Evolutionary conservation across 306 rosid genomes (phyloP).

Genomic region (Medicago ruthenica): DNA sequence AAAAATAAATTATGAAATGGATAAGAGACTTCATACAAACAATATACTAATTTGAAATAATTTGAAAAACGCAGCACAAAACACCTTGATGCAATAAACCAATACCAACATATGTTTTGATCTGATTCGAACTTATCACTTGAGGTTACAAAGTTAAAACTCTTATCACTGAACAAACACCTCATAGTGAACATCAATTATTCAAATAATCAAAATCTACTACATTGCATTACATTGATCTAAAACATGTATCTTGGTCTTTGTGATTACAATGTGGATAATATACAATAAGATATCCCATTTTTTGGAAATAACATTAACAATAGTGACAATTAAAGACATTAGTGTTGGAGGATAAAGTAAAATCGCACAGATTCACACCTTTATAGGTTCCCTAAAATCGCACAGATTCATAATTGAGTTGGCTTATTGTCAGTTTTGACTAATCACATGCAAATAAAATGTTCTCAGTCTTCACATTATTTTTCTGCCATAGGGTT

Average conservation of each 20-base stretch:
- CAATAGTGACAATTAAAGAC: slow-evolving; percentile 1
- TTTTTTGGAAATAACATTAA: slow-evolving; percentile 3
- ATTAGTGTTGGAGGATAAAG: not conserved
- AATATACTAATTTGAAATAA: not conserved
- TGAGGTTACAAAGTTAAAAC: not conserved
- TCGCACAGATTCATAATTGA: slow-evolving; percentile 31
- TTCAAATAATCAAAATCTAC: not conserved
- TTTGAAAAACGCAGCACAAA: not conserved
- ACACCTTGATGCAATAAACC: not conserved
- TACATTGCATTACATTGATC: not conserved
- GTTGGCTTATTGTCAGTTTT: slow-evolving; percentile 40
- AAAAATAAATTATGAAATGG: not conserved
- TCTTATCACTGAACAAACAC: not conserved
- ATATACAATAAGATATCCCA: not conserved
- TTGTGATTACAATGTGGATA: not conserved
- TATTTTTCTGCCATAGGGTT: slow-evolving; percentile 41
- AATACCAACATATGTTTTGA: not conserved
- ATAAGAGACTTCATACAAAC: not conserved
- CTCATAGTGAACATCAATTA: not conserved
- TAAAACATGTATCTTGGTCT: not conserved
- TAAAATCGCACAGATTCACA: not conserved
- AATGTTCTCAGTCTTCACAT: slow-evolving; percentile 19
- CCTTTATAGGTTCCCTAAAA: slow-evolving; percentile 18
- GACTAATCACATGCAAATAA: slow-evolving; percentile 35
- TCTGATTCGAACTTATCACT: no score